These are phyloP conservation scores for Actinomucor elegans DNA, from an alignment of 371 early-diverging fungal species.

Conservation along the genomic window DNA sequence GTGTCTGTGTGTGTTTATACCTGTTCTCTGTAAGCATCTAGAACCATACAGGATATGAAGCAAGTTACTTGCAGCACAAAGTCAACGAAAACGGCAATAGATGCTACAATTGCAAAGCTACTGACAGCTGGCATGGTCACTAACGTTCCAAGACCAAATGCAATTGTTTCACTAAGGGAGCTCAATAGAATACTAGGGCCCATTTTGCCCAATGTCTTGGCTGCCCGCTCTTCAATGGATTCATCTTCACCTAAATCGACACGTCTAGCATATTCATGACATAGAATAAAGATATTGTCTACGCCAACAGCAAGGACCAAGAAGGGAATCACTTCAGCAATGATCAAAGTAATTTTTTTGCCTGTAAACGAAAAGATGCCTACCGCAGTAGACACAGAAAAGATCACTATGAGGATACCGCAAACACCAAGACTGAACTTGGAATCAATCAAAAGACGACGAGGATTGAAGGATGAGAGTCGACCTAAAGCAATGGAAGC, in stretches of 20 bases:
- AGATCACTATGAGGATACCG: slow-evolving; percentile 73
- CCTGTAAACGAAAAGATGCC: slow-evolving; percentile 70
- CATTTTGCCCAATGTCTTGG: slow-evolving; percentile 60
- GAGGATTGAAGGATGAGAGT: slow-evolving; percentile 38
- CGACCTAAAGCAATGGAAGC: slow-evolving; percentile 70
- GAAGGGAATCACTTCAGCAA: slow-evolving; percentile 82
- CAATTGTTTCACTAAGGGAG: slow-evolving; percentile 69
- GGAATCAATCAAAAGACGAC: slow-evolving; percentile 64
- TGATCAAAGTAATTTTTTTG: slow-evolving; percentile 70
- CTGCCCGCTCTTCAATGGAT: slow-evolving; percentile 55
- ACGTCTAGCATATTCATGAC: slow-evolving; percentile 66
- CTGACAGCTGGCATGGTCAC: slow-evolving; percentile 82
- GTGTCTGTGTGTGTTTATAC: no score
- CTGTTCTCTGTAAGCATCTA: slow-evolving; percentile 64
- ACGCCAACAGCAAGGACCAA: slow-evolving; percentile 81
- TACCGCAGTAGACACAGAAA: slow-evolving; percentile 68
- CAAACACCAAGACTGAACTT: slow-evolving; percentile 68
- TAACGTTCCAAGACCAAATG: slow-evolving; percentile 69
- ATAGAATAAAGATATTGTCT: slow-evolving; percentile 78
- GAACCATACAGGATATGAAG: slow-evolving; percentile 66
- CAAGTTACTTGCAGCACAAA: slow-evolving; percentile 75
- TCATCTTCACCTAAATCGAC: slow-evolving; percentile 28
- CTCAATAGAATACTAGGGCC: slow-evolving; percentile 75
- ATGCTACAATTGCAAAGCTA: slow-evolving; percentile 73
- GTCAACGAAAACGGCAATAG: slow-evolving; percentile 72